Percentiles rank a stretch among this genome's conserved stretches.
phyloP scores from a whole-genome alignment of 139 green algal species.

The Raphidocelis subcapitata region DNA sequence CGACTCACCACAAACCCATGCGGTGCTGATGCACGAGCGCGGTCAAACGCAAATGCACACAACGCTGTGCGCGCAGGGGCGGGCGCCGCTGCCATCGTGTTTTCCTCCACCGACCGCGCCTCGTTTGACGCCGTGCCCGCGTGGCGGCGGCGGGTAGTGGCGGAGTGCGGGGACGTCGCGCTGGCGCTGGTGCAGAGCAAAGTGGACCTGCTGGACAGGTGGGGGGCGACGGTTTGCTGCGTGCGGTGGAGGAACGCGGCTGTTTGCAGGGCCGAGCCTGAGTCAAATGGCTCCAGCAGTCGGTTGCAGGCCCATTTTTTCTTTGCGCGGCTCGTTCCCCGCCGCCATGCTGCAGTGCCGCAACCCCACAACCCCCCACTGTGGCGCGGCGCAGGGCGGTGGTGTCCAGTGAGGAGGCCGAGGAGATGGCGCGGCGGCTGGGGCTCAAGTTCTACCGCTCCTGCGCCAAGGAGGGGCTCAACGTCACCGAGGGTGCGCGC shows the following conservation, averaged over 20 bases:
- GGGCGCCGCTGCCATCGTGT: slow-evolving; percentile 62
- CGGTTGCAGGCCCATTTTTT: too few relatives aligned
- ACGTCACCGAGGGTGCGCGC: slow-evolving; percentile 57
- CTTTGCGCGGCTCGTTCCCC: too few relatives aligned
- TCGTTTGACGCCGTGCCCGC: slow-evolving; percentile 64
- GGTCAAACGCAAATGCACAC: too few relatives aligned
- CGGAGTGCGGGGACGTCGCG: slow-evolving; percentile 63
- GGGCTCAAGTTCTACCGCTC: slow-evolving; percentile 69
- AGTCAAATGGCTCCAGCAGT: too few relatives aligned
- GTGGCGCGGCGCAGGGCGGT: slow-evolving; percentile 36
- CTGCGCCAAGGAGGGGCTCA: slow-evolving; percentile 79
- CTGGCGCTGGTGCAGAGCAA: slow-evolving; percentile 81
- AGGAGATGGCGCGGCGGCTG: slow-evolving; percentile 55
- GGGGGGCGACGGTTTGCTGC: not conserved
- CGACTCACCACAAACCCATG: not conserved
- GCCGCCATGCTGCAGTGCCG: too few relatives aligned
- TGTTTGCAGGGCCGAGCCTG: too few relatives aligned
- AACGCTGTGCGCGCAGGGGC: too few relatives aligned
- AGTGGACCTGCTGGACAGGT: slow-evolving; percentile 61
- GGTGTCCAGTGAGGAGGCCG: slow-evolving; percentile 56
- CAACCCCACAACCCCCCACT: too few relatives aligned
- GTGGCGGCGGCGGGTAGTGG: slow-evolving; percentile 67
- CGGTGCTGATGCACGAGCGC: not conserved
- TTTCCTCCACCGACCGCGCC: slow-evolving; percentile 72
- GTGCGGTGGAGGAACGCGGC: not conserved